Evolutionary conservation across 2,329 filamentous ascomycete species (phyloP).

Genomic region (Fusarium anthophilum): DNA sequence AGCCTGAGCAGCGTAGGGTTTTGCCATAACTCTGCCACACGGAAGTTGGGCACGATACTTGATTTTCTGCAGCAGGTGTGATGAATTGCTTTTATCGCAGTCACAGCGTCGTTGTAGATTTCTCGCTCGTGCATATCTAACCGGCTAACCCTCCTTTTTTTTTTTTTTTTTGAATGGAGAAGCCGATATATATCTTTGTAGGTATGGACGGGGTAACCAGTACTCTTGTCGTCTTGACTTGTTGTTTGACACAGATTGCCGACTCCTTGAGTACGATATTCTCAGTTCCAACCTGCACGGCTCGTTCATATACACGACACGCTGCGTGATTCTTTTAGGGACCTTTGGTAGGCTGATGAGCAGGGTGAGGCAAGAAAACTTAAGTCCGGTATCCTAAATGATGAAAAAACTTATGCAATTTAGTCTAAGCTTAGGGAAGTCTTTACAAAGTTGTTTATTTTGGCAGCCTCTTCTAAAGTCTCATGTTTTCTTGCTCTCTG

Average conservation of each 20-base stretch:
- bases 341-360: too few relatives aligned
- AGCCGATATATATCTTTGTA: not conserved
- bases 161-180: not conserved
- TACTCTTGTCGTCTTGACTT: not conserved
- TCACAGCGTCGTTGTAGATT: not conserved
- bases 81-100: not conserved
- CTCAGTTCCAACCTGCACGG: not conserved
- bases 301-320: too few relatives aligned
- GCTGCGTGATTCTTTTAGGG: too few relatives aligned
- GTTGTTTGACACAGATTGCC: not conserved
- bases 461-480: not conserved
- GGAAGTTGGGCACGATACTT: not conserved
- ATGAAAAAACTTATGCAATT: too few relatives aligned
- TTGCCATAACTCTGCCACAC: not conserved
- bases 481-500: too few relatives aligned
- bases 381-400: too few relatives aligned
- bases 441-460: too few relatives aligned
- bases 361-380: too few relatives aligned
- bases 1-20: not conserved
- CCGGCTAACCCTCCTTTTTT: not conserved
- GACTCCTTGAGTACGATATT: not conserved
- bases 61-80: not conserved
- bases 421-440: too few relatives aligned
- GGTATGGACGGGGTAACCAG: not conserved
- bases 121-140: not conserved